Evolutionary conservation across 2,329 filamentous ascomycete species (phyloP).

Genomic region (Ophiognomonia clavigignenti-juglandacearum): DNA sequence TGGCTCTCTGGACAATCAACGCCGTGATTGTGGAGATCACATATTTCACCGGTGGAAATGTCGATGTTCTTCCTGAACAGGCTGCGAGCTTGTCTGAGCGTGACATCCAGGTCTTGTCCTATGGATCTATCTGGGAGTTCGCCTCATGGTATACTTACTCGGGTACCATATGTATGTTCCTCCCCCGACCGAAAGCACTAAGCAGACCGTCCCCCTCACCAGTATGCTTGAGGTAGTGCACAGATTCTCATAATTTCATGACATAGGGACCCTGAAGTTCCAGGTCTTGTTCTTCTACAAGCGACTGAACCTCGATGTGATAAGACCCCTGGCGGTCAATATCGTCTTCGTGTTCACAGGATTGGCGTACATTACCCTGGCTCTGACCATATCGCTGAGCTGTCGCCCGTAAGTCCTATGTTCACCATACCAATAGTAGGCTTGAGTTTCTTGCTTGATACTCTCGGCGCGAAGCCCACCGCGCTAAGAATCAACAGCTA

Average conservation of each 20-base stretch:
- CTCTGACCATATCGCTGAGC: too few species aligned
- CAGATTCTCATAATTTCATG: neutral
- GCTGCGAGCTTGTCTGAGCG: conserved; percentile 10
- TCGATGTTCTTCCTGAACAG: conserved; percentile 21
- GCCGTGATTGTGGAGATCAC: conserved; percentile 20
- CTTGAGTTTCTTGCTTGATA: neutral
- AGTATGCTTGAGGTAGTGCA: too few species aligned
- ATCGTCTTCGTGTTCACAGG: conserved; percentile 20
- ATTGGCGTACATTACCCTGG: conserved; percentile 14
- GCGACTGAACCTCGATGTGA: conserved; percentile 19
- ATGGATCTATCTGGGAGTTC: conserved; percentile 22
- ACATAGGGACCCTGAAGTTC: conserved; percentile 24
- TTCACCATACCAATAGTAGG: conserved; percentile 5
- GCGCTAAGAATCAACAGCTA: conserved; percentile 3
- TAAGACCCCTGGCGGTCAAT: conserved; percentile 12
- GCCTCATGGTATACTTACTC: conserved; percentile 23
- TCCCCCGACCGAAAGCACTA: too few species aligned
- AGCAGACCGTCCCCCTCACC: neutral
- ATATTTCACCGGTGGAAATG: conserved; percentile 20
- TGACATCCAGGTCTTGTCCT: conserved; percentile 18
- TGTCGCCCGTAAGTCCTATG: conserved; percentile 3
- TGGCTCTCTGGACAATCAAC: conserved; percentile 21
- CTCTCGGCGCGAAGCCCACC: neutral
- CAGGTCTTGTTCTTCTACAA: conserved; percentile 24
- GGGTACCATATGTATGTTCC: conserved; percentile 21